Evolutionary conservation across 164 flowering plant genomes (phyloP), one percentile per base, ranked within the genome.

Genomic region (Tinospora cordifolia): DNA sequence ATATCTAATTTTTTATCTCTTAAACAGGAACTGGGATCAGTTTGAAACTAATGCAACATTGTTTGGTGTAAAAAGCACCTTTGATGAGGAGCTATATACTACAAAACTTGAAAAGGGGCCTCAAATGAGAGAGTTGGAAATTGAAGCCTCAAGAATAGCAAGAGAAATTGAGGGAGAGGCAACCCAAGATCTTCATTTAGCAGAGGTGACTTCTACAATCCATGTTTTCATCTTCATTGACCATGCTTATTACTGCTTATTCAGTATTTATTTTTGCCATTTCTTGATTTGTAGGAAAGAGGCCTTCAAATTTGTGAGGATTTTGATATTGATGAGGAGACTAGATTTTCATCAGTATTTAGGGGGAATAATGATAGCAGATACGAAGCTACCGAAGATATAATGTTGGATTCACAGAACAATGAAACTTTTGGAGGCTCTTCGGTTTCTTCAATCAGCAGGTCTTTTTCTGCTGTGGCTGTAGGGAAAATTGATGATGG

Each of bases 81-180:
- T 92, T 69, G 79, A 92, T 62, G 99, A 95, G 84, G 99, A 95
- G 71, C 81, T 95, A 19, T 95, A 95, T 69, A 95, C 98, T n/a
- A 95, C 99, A 60, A 95, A 89, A 77, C 97, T 95, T 72, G 93
- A 88, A 66, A 95, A 75, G 82, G 99, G 99, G 62, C 96, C 97
- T 75, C 88, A 83, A 74, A 90, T 69, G 83, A 82, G 84, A 81
- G 97, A 87, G 68, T 71, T 82, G 75, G 99, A 95, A 77, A 84
- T 72, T 76, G 88, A 90, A 84, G 99, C 99, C 38, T 24, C 65
- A 47, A 85, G 96, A 77, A 84, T 92, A 76, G 99, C 99, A 1
- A 87, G 89, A 81, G 99, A 95, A 83, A 95, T 95, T 79, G 95
- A 92, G 83, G 91, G 93, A 24, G 97, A 95, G 84, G 96, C 85